Evolutionary conservation across 148 eudicot genomes (phyloP).

Genomic region (Nepenthes gracilis): DNA sequence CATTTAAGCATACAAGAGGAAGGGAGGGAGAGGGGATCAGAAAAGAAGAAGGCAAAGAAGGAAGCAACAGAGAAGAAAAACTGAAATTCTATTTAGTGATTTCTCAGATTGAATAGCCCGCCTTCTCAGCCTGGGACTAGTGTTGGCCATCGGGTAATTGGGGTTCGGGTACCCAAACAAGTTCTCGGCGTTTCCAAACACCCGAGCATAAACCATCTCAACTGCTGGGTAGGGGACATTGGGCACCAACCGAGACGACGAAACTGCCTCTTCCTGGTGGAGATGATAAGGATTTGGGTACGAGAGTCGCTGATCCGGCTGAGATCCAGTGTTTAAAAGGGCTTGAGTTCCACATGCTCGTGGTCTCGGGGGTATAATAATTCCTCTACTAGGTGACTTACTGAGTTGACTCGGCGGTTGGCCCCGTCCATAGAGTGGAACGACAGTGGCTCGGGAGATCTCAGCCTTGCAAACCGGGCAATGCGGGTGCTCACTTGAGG

Average conservation of each 20-base stretch:
- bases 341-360: slow-evolving; percentile 40
- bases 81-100: slow-evolving; percentile 45
- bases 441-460: slow-evolving; percentile 45
- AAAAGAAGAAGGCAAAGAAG: slow-evolving; percentile 57
- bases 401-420: slow-evolving; percentile 12
- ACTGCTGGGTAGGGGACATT: slow-evolving; percentile 21
- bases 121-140: slow-evolving; percentile 49
- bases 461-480: slow-evolving; percentile 85
- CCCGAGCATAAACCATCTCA: slow-evolving; percentile 60
- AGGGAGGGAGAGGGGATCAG: slow-evolving; percentile 9
- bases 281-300: slow-evolving; percentile 29
- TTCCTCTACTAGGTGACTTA: slow-evolving; percentile 13
- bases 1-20: too few relatives aligned
- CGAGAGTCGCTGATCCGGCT: slow-evolving; percentile 19
- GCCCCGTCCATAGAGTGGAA: slow-evolving; percentile 76
- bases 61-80: slow-evolving; percentile 57
- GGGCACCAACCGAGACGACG: slow-evolving; percentile 13
- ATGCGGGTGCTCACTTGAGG: slow-evolving; percentile 42
- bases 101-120: slow-evolving; percentile 45
- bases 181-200: slow-evolving; percentile 55
- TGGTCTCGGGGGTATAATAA: slow-evolving; percentile 54
- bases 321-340: slow-evolving; percentile 20
- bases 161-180: slow-evolving; percentile 38
- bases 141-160: slow-evolving; percentile 20
- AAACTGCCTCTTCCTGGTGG: slow-evolving; percentile 11